A percentile compares a stretch with the other conserved stretches of the same genome.
These are phyloP conservation scores for Asterochloris sp. DNA, from an alignment of 139 green algal species.

Conservation along the genomic window DNA sequence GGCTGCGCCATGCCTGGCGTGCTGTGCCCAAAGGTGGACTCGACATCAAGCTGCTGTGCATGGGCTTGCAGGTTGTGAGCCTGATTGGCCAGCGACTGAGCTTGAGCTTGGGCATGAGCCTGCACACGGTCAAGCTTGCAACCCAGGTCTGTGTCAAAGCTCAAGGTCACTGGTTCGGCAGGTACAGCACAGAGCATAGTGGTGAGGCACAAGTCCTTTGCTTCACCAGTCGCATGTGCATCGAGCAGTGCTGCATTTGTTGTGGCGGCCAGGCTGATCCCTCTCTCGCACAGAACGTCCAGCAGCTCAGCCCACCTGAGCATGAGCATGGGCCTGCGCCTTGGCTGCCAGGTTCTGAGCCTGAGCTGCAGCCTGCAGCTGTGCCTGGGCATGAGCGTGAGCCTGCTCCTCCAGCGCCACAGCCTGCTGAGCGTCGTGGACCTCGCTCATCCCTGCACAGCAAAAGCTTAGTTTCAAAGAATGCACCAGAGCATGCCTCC, in stretches of 20 bases:
- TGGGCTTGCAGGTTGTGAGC: conserved; percentile 16
- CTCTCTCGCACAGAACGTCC: no score
- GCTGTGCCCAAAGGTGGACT: conserved; percentile 1
- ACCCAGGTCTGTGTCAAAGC: neutral
- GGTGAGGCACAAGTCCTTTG: no score
- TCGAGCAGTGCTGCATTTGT: no score
- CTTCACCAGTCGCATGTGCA: no score
- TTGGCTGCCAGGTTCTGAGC: conserved; percentile 38
- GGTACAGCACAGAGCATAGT: no score
- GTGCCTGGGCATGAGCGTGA: conserved; percentile 37
- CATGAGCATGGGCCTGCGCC: conserved; percentile 56
- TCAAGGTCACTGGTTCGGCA: neutral
- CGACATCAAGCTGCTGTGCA: conserved; percentile 25
- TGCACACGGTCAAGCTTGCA: conserved; percentile 24
- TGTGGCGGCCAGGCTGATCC: conserved; percentile 9
- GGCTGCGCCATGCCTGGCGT: no score
- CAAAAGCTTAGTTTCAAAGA: neutral
- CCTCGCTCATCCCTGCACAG: conserved; percentile 5
- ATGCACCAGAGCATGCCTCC: neutral
- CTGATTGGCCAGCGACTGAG: conserved; percentile 29
- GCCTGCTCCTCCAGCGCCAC: conserved; percentile 35
- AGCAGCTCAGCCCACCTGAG: conserved; percentile 35
- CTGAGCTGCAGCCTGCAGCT: conserved; percentile 27
- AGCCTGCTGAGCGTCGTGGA: conserved; percentile 8
- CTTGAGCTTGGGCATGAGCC: conserved; percentile 39